These are phyloP conservation scores for Saksenaea vasiformis DNA, from an alignment of 371 early-diverging fungal species.

Conservation along the genomic window DNA sequence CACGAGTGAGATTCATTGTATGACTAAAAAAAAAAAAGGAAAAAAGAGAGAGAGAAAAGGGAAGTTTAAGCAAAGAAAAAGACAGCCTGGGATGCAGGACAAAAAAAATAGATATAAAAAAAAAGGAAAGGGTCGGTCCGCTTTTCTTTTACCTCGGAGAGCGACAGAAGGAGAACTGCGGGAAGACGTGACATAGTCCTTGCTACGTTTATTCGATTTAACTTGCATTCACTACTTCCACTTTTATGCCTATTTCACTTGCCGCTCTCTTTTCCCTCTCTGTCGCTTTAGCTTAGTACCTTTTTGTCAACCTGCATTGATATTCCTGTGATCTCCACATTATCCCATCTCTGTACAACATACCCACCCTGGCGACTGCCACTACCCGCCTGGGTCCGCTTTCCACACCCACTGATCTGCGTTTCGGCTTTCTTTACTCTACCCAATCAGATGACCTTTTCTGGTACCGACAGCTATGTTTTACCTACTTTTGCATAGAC, in stretches of 20 bases:
- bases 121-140: background rate
- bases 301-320: background rate
- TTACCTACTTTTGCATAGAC: too few species aligned
- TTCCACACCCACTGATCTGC: too few species aligned
- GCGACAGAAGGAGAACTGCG: too few species aligned
- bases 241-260: background rate
- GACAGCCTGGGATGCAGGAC: background rate
- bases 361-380: too few species aligned
- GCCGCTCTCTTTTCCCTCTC: background rate
- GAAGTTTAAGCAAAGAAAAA: background rate
- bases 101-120: background rate
- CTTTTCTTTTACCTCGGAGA: too few species aligned
- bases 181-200: background rate
- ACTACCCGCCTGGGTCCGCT: too few species aligned
- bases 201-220: background rate
- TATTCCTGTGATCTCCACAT: slow-evolving; percentile 1
- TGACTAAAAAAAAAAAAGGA: background rate
- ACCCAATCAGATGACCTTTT: too few species aligned
- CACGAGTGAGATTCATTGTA: slow-evolving; percentile 61
- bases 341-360: background rate
- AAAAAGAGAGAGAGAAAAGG: background rate
- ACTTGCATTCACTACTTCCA: background rate
- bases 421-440: too few species aligned
- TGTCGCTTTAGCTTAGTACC: too few species aligned
- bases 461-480: too few species aligned